Percentiles rank a stretch among this genome's conserved stretches.
phyloP scores from a whole-genome alignment of 2,329 filamentous ascomycete species.

The Trichoderma sp. region DNA sequence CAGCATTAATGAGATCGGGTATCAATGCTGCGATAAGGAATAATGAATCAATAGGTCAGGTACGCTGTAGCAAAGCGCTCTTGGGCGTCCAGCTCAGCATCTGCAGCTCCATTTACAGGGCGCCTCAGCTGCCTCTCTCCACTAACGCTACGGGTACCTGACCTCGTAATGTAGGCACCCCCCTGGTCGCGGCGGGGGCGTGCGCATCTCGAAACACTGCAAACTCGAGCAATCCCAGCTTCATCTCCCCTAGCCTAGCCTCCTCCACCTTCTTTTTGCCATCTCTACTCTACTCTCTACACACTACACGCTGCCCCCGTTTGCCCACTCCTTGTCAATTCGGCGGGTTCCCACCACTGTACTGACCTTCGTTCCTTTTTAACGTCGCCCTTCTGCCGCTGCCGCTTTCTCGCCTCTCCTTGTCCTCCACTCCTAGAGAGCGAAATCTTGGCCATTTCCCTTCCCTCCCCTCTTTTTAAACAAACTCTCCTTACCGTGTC shows the following conservation, averaged over 20 bases:
- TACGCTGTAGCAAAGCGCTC: background rate
- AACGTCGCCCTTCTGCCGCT: conserved; percentile 28
- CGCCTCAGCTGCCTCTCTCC: background rate
- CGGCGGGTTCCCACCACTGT: conserved; percentile 13
- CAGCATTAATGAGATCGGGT: background rate
- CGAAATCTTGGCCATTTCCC: conserved; percentile 5
- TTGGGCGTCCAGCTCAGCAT: background rate
- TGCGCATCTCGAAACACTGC: conserved; percentile 16
- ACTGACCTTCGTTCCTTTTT: conserved; percentile 29
- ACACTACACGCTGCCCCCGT: conserved; percentile 5
- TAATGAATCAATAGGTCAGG: background rate
- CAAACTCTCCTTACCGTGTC: conserved; percentile 28
- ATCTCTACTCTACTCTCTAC: conserved; percentile 8
- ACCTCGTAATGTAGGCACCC: background rate
- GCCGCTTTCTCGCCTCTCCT: conserved; percentile 24
- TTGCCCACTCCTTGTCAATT: conserved; percentile 5
- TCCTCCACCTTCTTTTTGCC: conserved; percentile 4
- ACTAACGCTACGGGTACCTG: background rate
- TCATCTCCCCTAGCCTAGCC: background rate
- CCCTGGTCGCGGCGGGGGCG: background rate
- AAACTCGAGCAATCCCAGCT: conserved; percentile 15
- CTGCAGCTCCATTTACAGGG: background rate
- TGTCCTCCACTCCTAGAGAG: conserved; percentile 26
- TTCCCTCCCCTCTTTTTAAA: conserved; percentile 4
- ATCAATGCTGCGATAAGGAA: background rate